Conservation (phyloP, 164 flowering plant genomes). For the Dillenia suffruticosa region DNA sequence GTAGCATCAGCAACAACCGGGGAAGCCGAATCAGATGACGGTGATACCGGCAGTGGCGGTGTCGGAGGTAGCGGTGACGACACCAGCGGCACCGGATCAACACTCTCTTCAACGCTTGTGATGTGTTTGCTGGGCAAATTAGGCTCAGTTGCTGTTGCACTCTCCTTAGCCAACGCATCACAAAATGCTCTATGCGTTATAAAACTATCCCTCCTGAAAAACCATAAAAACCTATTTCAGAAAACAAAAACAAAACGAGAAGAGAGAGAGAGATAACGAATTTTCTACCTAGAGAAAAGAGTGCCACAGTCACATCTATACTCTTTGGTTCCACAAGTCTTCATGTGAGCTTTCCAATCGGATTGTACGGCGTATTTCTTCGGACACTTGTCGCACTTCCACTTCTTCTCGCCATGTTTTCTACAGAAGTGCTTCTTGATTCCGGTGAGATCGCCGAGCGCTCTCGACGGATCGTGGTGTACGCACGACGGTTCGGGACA, state of each 20-base stretch:
- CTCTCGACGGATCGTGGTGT: constrained; percentile 73
- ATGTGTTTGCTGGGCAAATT: too few species aligned
- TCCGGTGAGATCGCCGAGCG: constrained; percentile 83
- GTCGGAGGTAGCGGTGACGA: constrained; percentile 35
- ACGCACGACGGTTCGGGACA: constrained; percentile 80
- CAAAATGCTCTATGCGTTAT: constrained; percentile 88
- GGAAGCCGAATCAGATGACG: constrained; percentile 11
- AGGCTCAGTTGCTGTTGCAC: constrained; percentile 33
- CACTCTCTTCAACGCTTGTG: too few species aligned
- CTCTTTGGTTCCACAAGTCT: constrained; percentile 79
- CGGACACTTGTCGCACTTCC: constrained; percentile 83
- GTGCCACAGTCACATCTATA: constrained; percentile 92
- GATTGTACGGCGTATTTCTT: constrained; percentile 88
- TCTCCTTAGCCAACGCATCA: constrained; percentile 81
- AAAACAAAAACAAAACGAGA: neutral
- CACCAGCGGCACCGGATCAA: neutral
- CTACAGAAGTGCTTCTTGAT: constrained; percentile 82
- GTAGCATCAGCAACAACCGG: constrained; percentile 4
- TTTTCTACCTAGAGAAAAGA: constrained; percentile 64
- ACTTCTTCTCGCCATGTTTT: constrained; percentile 94
- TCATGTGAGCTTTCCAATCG: constrained; percentile 93
- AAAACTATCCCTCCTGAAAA: constrained; percentile 75
- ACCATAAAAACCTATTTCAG: constrained; percentile 4
- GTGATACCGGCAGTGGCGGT: constrained; percentile 1
- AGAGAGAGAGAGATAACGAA: neutral